Percentiles rank a stretch among this genome's conserved stretches.
Conservation (phyloP, 805 yeast genomes). For the Yueomyces sp. region DNA sequence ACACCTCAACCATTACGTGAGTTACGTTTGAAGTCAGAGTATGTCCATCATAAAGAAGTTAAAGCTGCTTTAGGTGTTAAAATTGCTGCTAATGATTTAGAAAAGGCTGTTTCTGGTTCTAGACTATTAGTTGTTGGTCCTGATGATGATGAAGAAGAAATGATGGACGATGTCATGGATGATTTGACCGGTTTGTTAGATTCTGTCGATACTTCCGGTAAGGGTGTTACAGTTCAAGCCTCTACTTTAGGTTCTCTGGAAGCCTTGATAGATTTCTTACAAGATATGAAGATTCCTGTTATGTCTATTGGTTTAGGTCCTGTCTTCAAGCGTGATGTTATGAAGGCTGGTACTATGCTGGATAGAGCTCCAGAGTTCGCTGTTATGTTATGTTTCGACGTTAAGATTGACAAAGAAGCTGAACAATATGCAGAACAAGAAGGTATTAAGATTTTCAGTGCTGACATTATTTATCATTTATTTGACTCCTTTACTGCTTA, state of each 20-base stretch:
- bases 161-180: conserved; percentile 98
- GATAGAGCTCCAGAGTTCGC: conserved; percentile 94
- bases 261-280: conserved; percentile 91
- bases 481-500: conserved; percentile 90
- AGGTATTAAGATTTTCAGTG: conserved; percentile 82
- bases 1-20: conserved; percentile 98
- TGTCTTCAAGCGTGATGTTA: conserved; percentile 93
- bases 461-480: conserved; percentile 92
- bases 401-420: conserved; percentile 92
- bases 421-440: conserved; percentile 95
- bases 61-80: conserved; percentile 99
- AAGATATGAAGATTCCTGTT: conserved; percentile 98
- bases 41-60: conserved; percentile 92
- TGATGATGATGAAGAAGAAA: conserved; percentile 93
- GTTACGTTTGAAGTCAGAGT: conserved; percentile 90
- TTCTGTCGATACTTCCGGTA: conserved; percentile 87
- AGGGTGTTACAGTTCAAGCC: conserved; percentile 97
- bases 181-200: conserved; percentile 90
- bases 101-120: conserved; percentile 98
- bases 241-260: conserved; percentile 96
- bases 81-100: conserved; percentile 94
- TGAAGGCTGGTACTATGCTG: conserved; percentile 94
- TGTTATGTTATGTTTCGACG: conserved; percentile 98
- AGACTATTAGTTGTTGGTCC: conserved; percentile 89
- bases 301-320: conserved; percentile 98